Conservation (phyloP, 192 early-diverging fungal species). For the Backusella macrospora region DNA sequence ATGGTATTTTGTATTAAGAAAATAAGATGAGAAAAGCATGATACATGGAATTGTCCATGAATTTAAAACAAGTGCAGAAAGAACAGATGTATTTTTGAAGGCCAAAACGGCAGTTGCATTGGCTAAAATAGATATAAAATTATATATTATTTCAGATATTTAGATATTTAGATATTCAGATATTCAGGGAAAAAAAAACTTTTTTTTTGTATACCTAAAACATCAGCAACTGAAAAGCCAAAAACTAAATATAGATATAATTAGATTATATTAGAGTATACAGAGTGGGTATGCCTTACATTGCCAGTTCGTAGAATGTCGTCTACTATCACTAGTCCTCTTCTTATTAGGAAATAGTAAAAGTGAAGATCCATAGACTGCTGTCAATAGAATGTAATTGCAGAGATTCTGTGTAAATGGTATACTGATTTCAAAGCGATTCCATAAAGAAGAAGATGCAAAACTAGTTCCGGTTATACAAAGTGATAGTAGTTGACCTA, state of each 20-base stretch:
- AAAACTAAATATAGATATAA: conserved; percentile 15
- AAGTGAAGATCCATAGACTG: conserved; percentile 17
- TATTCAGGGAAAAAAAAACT: too few species aligned
- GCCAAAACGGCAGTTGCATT: conserved; percentile 37
- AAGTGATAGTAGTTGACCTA: conserved; percentile 31
- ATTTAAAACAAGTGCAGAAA: conserved; percentile 32
- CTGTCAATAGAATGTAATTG: conserved; percentile 24
- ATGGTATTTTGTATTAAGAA: conserved; percentile 22
- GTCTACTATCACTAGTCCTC: not conserved
- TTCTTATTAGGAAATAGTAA: not conserved
- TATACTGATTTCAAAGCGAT: conserved; percentile 19
- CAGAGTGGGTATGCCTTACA: too few species aligned
- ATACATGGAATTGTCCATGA: conserved; percentile 41
- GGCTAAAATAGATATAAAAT: conserved; percentile 10
- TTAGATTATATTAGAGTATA: not conserved
- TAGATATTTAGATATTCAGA: too few species aligned
- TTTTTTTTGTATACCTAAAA: too few species aligned
- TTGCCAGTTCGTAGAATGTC: not conserved
- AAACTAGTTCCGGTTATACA: conserved; percentile 31
- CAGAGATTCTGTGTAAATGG: conserved; percentile 28
- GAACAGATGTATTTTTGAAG: conserved; percentile 39
- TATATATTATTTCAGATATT: not conserved
- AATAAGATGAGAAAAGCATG: conserved; percentile 27
- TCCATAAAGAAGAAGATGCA: conserved; percentile 32
- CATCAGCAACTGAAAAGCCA: conserved; percentile 26